Evolutionary conservation across 257 asterid genomes (phyloP), one percentile per base, ranked within the genome.

Genomic region (Pogostemon cablin): DNA sequence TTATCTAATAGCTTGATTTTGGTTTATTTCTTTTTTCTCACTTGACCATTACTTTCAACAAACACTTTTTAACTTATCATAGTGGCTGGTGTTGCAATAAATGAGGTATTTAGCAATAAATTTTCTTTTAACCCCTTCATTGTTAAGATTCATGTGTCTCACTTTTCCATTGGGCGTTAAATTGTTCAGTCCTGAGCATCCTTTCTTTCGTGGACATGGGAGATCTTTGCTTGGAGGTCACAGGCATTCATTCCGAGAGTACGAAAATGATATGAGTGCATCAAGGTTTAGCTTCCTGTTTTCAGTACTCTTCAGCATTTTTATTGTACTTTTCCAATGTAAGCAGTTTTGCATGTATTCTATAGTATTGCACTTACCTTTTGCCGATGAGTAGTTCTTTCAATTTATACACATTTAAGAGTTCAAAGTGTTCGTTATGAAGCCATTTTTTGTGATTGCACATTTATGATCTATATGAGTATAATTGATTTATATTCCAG

Each of bases 141-240:
- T 41, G 32, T 62, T 54, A 9, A 12, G 52, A 10, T 61, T 53
- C 69, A 53, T 58, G 32, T 54, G 67, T 17, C 42, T 70, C 64
- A 38, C 17, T 52, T 52, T 40, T 48, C 35, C 40, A 35, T 54
- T 64, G 12, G 42, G 46, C 34, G 50, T 44, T 15, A 40, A 62
- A 62, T 38, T 41, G 40, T 71, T 20, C 81, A 92, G 97, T 82
- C 98, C 97, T 6, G 97, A 90, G 81, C 92, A 81, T 77, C 92
- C 92, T 69, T 57, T 81, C 73, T 86, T 84, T 67, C 93, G 84
- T 69, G 96, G 92, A 62, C 95, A 80, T 65, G 93, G 96, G 58
- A 82, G 96, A 79, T 92, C 98, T 63, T 79, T 92, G 90, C 98
- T 90, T 82, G 93, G 98, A 72, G 91, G 81, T 68, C 79, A 80